These are phyloP conservation scores for Pichia nakasei DNA, from an alignment of 805 yeast genomes.

Conservation along the genomic window DNA sequence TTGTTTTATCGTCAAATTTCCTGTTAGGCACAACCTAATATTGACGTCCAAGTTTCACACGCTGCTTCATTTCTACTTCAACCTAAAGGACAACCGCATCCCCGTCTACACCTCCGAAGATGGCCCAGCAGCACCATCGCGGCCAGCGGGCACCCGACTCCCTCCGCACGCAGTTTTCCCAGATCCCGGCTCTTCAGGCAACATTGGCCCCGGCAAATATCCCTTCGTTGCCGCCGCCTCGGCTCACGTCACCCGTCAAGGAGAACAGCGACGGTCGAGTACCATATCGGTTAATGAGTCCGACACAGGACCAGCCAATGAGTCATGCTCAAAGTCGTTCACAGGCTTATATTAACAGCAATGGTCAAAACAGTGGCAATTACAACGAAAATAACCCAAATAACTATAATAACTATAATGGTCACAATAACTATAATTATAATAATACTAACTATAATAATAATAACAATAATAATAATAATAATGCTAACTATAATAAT, in stretches of 20 bases:
- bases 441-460: background rate
- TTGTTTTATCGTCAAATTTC: too few relatives aligned
- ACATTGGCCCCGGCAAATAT: background rate
- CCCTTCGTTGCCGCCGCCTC: constrained; percentile 1
- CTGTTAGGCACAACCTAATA: too few relatives aligned
- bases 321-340: too few relatives aligned
- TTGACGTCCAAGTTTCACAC: too few relatives aligned
- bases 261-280: background rate
- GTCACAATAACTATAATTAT: background rate
- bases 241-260: constrained; percentile 2
- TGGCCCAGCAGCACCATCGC: background rate
- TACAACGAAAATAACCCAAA: background rate
- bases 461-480: background rate
- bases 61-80: too few relatives aligned
- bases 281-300: too few relatives aligned
- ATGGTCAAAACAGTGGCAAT: background rate
- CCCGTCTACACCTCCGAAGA: background rate
- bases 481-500: background rate
- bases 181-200: background rate
- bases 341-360: too few relatives aligned
- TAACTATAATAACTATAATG: background rate
- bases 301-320: too few relatives aligned
- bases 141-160: background rate
- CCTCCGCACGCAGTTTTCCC: constrained; percentile 1
- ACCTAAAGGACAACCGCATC: too few relatives aligned